Percentiles rank a stretch among this genome's conserved stretches.
phyloP scores from a whole-genome alignment of 352 stramenopile species.

The Phytophthora vignae region DNA sequence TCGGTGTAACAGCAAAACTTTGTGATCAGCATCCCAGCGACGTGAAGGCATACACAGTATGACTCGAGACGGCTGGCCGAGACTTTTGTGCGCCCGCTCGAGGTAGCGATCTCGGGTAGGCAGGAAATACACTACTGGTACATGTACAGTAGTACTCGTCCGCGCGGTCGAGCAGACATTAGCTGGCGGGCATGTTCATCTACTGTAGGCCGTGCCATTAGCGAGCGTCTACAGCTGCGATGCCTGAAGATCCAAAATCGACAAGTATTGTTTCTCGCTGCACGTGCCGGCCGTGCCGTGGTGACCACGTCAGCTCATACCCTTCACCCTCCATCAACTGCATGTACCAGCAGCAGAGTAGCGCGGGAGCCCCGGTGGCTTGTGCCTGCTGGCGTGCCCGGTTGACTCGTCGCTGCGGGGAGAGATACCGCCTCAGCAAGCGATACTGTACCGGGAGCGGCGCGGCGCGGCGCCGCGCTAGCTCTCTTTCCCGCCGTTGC shows the following conservation, averaged over 20 bases:
- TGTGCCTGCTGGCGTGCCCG: conserved; percentile 16
- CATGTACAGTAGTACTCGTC: no score
- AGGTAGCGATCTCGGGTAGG: conserved; percentile 12
- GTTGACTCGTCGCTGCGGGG: conserved; percentile 34
- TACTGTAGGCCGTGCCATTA: no score
- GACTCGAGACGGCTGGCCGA: conserved; percentile 2
- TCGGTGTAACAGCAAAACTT: conserved; percentile 11
- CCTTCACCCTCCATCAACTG: not conserved
- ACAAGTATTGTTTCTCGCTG: conserved; percentile 13
- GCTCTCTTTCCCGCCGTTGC: conserved; percentile 36
- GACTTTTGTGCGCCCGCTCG: conserved; percentile 13
- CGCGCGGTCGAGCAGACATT: no score
- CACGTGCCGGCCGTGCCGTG: conserved; percentile 2
- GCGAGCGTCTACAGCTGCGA: no score
- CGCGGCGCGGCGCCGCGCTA: not conserved
- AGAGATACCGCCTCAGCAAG: conserved; percentile 7
- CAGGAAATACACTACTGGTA: no score
- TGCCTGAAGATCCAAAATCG: conserved; percentile 10
- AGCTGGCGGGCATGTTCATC: no score
- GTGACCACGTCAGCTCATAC: conserved; percentile 26
- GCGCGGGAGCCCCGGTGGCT: conserved; percentile 6
- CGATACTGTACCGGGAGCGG: no score
- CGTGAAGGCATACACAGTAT: conserved; percentile 8
- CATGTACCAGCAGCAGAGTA: conserved; percentile 11
- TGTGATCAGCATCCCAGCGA: conserved; percentile 2